Evolutionary conservation across 495 filamentous ascomycete genomes (phyloP).

Genomic region (Lineolata rhizophorae): DNA sequence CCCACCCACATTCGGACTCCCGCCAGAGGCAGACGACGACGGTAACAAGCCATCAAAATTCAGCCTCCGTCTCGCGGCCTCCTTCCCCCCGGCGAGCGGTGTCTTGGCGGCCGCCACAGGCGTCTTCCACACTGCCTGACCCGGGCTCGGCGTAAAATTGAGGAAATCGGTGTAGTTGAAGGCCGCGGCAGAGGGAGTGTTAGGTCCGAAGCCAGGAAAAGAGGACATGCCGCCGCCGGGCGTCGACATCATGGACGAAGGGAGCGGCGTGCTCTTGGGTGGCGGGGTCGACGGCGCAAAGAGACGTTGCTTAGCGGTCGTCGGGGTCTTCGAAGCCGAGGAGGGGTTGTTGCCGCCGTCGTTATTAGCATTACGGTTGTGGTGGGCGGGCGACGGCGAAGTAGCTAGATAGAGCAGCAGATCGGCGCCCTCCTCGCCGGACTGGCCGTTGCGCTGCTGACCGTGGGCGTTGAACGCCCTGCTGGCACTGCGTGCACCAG

Average conservation of each 20-base stretch:
- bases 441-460: constrained; percentile 14
- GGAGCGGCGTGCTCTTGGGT: constrained; percentile 50
- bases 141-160: constrained; percentile 88
- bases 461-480: constrained; percentile 10
- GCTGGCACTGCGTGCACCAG: constrained; percentile 14
- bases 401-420: constrained; percentile 79
- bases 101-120: constrained; percentile 28
- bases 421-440: constrained; percentile 74
- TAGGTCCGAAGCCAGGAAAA: constrained; percentile 31
- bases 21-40: no score
- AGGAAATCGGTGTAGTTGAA: constrained; percentile 97
- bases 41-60: constrained; percentile 46
- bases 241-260: constrained; percentile 79
- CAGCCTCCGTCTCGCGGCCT: constrained; percentile 35
- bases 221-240: constrained; percentile 42
- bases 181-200: constrained; percentile 33
- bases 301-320: constrained; percentile 21
- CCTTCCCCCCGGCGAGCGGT: constrained; percentile 30
- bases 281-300: constrained; percentile 78
- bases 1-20: constrained; percentile 10
- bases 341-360: no score
- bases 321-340: neutral
- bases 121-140: constrained; percentile 52
- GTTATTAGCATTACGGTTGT: no score
- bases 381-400: constrained; percentile 63